These are phyloP conservation scores for Elaeagnus macrophylla DNA, from an alignment of 306 rosid genomes.

Conservation along the genomic window DNA sequence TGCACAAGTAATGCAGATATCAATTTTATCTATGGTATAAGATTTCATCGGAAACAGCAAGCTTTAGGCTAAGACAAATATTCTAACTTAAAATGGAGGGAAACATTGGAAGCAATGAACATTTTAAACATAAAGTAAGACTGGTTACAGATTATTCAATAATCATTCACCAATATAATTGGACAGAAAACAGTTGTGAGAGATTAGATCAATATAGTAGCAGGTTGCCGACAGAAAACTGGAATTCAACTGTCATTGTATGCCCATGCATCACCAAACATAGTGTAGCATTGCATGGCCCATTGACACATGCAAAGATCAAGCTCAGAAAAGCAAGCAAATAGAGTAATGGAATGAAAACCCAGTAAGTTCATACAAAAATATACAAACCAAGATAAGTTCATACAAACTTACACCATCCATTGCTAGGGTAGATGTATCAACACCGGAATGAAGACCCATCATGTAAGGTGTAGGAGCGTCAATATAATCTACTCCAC, in stretches of 20 bases:
- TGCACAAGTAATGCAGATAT: conserved; percentile 1
- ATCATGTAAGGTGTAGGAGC: conserved; percentile 99
- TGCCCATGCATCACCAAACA: too few species aligned
- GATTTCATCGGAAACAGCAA: background rate
- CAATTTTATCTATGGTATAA: conserved; percentile 7
- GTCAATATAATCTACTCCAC: conserved; percentile 99
- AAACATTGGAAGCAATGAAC: background rate
- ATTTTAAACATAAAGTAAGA: background rate
- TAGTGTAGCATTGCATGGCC: too few species aligned
- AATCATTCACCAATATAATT: background rate
- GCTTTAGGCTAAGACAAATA: background rate
- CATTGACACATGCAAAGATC: background rate
- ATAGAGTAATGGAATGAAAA: conserved; percentile 2
- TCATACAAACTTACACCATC: conserved; percentile 74
- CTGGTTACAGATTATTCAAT: background rate
- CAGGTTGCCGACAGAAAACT: too few species aligned
- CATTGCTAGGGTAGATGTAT: conserved; percentile 63
- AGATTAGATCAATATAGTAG: too few species aligned
- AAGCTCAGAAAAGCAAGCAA: background rate
- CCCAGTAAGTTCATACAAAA: background rate
- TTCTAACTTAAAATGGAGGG: background rate
- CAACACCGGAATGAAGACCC: conserved; percentile 98
- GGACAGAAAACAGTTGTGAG: too few species aligned
- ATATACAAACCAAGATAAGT: conserved; percentile 8
- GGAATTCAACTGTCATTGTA: too few species aligned